Base-by-base conservation (phyloP, 225 moss, liverwort and hornwort genomes). In the Pseudisothecium myosuroides region DNA sequence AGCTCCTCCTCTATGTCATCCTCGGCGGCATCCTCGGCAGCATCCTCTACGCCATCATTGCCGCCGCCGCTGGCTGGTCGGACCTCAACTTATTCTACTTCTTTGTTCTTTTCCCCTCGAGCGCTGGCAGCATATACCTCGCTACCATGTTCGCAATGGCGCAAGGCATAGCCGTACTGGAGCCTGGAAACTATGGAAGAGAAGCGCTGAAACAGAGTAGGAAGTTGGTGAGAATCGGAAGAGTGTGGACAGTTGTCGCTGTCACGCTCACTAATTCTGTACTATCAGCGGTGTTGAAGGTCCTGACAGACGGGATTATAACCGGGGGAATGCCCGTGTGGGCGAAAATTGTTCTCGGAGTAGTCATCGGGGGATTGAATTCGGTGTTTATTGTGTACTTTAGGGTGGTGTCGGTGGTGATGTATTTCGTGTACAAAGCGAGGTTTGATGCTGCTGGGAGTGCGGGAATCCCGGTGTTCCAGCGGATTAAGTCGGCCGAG, bases 231-330 rank as follows among this genome's bases (percentile, higher is more conserved):
- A 81, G 49, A 86, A 17, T 9, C 22, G 82, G 88, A 63, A n/a
- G 86, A 39, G 36, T 6, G 16, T 1, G 77, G 54, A 86, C 88
- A 75, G 26, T 87, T 50, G 10, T 83, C 32, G 28, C 32, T 54
- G 20, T 82, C 47, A 0, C 20, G 7, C 0, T 82, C 47, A 11
- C 0, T 23, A 0, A 5, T 2, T 3, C 0, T 17, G 0, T 0
- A 0, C 5, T 5, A 4, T 8, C 1, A 5, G 3, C 0, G 76
- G 2, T 6, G 41, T 11, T 36, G 6, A 0, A 7, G 6, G 1
- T 0, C 26, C 22, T 21, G 32, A 12, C 2, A 1, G 4, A 8
- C 10, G 31, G 22, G 22, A 15, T 78, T 45, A 8, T 5, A 12
- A 5, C 19, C 5, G 10, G 18, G 6, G 67, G 1, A 6, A 17